phyloP scores from a whole-genome alignment of 2,329 filamentous ascomycete species.

The Cordyceps militaris region DNA sequence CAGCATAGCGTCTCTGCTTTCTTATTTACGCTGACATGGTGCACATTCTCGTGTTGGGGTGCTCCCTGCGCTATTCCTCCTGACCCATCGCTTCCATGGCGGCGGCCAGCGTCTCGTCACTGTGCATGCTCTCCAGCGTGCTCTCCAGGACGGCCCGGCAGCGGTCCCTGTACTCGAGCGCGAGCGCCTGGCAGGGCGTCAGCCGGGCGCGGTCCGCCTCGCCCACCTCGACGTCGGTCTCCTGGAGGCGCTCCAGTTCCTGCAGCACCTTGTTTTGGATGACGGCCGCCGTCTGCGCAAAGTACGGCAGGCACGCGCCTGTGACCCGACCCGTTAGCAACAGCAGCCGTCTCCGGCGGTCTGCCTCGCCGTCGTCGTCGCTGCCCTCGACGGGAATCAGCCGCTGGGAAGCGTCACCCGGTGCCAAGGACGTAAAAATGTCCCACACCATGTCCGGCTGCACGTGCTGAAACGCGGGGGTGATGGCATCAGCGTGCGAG shows the following conservation, averaged over 20 bases:
- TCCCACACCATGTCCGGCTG: slow-evolving; percentile 48
- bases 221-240: slow-evolving; percentile 37
- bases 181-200: slow-evolving; percentile 41
- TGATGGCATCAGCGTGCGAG: slow-evolving; percentile 16
- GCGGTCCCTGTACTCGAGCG: slow-evolving; percentile 40
- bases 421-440: slow-evolving; percentile 33
- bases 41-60: neutral
- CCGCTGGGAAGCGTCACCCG: neutral
- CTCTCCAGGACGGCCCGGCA: slow-evolving; percentile 42
- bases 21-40: neutral
- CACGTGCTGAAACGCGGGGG: slow-evolving; percentile 41
- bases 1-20: neutral
- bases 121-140: slow-evolving; percentile 34
- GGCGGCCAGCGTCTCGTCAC: slow-evolving; percentile 22
- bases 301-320: slow-evolving; percentile 20
- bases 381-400: slow-evolving; percentile 16
- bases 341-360: slow-evolving; percentile 15
- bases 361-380: slow-evolving; percentile 13
- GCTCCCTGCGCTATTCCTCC: neutral
- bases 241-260: slow-evolving; percentile 38
- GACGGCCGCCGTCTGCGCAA: slow-evolving; percentile 32
- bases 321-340: slow-evolving; percentile 28
- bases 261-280: slow-evolving; percentile 38
- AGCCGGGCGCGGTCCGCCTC: slow-evolving; percentile 31
- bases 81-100: slow-evolving; percentile 15